These are phyloP conservation scores for Trichomonascus vanleenenianus DNA, from an alignment of 805 yeast species.

Conservation along the genomic window DNA sequence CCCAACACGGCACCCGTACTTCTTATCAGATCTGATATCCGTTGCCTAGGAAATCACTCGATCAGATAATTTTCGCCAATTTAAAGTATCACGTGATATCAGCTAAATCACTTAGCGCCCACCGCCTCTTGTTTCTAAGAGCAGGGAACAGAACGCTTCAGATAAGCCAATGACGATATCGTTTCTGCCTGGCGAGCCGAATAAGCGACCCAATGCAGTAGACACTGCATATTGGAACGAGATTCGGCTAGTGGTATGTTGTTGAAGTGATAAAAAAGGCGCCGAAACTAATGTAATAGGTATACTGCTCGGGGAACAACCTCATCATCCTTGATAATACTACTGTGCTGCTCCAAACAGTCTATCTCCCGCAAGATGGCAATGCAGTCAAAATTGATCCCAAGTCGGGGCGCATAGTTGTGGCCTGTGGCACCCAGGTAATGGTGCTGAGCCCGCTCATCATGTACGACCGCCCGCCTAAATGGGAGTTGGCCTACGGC, in stretches of 20 bases:
- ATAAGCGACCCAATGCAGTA: constrained; percentile 45
- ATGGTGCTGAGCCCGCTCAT: constrained; percentile 19
- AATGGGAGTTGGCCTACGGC: constrained; percentile 7
- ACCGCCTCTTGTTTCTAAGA: too few relatives aligned
- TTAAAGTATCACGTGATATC: too few relatives aligned
- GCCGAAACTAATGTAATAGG: constrained; percentile 22
- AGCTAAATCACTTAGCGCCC: too few relatives aligned
- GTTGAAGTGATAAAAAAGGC: background rate
- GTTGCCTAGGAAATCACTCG: too few relatives aligned
- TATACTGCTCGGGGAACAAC: constrained; percentile 85
- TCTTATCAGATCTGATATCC: too few relatives aligned
- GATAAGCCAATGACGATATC: constrained; percentile 16
- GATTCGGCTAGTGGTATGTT: constrained; percentile 43
- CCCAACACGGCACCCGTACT: too few relatives aligned
- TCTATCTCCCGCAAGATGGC: constrained; percentile 63
- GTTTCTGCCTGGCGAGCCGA: constrained; percentile 81
- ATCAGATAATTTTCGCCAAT: too few relatives aligned
- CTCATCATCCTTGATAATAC: constrained; percentile 55
- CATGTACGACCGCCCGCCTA: constrained; percentile 16
- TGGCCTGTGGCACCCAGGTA: constrained; percentile 17
- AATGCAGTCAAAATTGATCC: constrained; percentile 55
- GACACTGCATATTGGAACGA: constrained; percentile 59
- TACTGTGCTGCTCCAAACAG: constrained; percentile 59
- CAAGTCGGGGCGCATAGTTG: constrained; percentile 42
- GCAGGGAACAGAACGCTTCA: background rate